phyloP scores from a whole-genome alignment of 106 monocot genomes.

The Vanilla planifolia region DNA sequence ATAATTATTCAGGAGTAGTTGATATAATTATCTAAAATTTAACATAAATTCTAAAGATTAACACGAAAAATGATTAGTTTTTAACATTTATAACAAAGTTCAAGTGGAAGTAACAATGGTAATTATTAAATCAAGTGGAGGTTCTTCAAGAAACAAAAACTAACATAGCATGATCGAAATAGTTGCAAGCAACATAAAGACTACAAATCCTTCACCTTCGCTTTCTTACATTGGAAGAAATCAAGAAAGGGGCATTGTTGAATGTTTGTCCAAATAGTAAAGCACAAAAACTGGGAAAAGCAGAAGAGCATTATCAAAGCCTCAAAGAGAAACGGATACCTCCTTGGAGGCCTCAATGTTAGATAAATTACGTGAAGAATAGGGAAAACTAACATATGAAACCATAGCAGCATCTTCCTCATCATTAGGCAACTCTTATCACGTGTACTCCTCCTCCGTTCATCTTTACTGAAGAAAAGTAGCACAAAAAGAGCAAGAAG shows the following conservation, averaged over 20 bases:
- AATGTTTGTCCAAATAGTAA: constrained; percentile 57
- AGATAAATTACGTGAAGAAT: constrained; percentile 53
- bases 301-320: constrained; percentile 87
- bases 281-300: constrained; percentile 81
- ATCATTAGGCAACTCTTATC: constrained; percentile 6
- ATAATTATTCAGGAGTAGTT: too few relatives aligned
- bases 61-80: too few relatives aligned
- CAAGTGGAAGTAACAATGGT: too few relatives aligned
- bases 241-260: constrained; percentile 54
- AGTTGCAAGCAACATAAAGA: too few relatives aligned
- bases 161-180: too few relatives aligned
- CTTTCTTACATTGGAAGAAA: constrained; percentile 5
- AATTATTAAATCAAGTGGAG: too few relatives aligned
- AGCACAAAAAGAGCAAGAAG: constrained; percentile 59
- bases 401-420: constrained; percentile 22
- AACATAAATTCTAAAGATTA: too few relatives aligned
- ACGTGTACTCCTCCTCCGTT: constrained; percentile 9
- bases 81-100: too few relatives aligned
- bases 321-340: constrained; percentile 91
- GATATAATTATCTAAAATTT: too few relatives aligned
- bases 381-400: constrained; percentile 27
- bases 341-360: constrained; percentile 45
- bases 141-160: too few relatives aligned
- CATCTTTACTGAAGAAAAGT: constrained; percentile 38
- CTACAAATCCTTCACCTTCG: constrained; percentile 64